Evolutionary conservation across 805 yeast genomes (phyloP).

Genomic region (Kodamaea jinghongensis): DNA sequence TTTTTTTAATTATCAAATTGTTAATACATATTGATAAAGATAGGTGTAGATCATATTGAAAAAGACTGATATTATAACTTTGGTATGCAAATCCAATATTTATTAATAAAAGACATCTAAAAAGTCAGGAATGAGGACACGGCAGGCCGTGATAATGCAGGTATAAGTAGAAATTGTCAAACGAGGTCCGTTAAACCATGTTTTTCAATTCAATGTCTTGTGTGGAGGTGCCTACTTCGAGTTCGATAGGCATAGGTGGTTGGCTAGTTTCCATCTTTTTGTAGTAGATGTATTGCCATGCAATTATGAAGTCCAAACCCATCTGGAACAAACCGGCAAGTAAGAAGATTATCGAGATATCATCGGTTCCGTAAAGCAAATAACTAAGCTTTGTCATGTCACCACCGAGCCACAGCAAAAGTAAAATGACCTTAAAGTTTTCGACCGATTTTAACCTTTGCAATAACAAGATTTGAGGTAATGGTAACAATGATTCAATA

Average conservation of each 20-base stretch:
- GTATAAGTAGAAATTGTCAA: no score
- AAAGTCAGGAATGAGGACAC: no score
- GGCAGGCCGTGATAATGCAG: no score
- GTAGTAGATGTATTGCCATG: conserved; percentile 69
- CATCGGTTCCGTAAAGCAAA: conserved; percentile 69
- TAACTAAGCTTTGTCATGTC: conserved; percentile 77
- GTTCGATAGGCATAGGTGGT: background rate
- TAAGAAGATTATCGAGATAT: conserved; percentile 63
- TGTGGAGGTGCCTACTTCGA: background rate
- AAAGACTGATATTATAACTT: background rate
- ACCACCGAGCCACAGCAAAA: conserved; percentile 87
- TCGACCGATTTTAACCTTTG: conserved; percentile 65
- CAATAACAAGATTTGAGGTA: conserved; percentile 74
- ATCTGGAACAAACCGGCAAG: conserved; percentile 77
- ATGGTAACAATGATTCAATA: conserved; percentile 68
- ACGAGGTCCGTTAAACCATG: background rate
- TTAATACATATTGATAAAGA: conserved; percentile 3
- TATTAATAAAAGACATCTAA: no score
- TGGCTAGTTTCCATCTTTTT: conserved; percentile 22
- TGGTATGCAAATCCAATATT: background rate
- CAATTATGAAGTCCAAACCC: conserved; percentile 68
- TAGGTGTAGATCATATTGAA: background rate
- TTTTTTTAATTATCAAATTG: conserved; percentile 2
- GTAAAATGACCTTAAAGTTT: conserved; percentile 72
- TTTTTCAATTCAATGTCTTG: conserved; percentile 6